Evolutionary conservation across 257 asterid species (phyloP).

Genomic region (Primulina eburnea): DNA sequence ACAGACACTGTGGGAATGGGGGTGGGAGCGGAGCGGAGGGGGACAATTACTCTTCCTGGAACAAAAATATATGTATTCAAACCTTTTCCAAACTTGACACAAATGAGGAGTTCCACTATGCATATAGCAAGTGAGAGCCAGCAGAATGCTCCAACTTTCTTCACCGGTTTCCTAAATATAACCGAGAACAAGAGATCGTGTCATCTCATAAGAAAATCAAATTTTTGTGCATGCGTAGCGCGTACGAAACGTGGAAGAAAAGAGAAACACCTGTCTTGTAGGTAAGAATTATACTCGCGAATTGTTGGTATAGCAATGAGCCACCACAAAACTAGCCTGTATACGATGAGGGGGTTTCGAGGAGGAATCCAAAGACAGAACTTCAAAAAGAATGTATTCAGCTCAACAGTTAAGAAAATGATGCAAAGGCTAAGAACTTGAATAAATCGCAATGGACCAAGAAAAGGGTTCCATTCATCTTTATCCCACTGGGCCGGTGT

Average conservation of each 20-base stretch:
- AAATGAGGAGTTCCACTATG: conserved; percentile 91
- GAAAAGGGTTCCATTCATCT: conserved; percentile 99
- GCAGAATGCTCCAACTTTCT: conserved; percentile 88
- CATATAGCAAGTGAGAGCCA: conserved; percentile 95
- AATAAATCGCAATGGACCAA: conserved; percentile 89
- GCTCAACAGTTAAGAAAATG: conserved; percentile 83
- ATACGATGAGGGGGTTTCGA: conserved; percentile 70
- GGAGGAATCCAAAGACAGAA: conserved; percentile 99
- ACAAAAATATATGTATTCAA: not conserved
- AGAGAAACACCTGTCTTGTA: conserved; percentile 76
- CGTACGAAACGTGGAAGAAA: not conserved
- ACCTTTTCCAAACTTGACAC: conserved; percentile 89
- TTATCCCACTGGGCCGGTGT: conserved; percentile 98
- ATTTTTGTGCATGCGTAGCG: not conserved
- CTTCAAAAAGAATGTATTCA: conserved; percentile 88
- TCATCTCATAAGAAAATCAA: not conserved
- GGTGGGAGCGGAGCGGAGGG: too few species aligned
- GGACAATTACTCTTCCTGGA: not conserved
- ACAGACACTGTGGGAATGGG: not conserved
- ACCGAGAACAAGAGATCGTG: not conserved
- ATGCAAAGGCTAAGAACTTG: conserved; percentile 88
- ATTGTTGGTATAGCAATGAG: conserved; percentile 92
- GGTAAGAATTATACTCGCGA: conserved; percentile 88
- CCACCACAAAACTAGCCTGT: conserved; percentile 93
- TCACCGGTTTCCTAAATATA: conserved; percentile 53